Conservation (phyloP, 2,329 filamentous ascomycete species). For the Metarhizium brunneum region DNA sequence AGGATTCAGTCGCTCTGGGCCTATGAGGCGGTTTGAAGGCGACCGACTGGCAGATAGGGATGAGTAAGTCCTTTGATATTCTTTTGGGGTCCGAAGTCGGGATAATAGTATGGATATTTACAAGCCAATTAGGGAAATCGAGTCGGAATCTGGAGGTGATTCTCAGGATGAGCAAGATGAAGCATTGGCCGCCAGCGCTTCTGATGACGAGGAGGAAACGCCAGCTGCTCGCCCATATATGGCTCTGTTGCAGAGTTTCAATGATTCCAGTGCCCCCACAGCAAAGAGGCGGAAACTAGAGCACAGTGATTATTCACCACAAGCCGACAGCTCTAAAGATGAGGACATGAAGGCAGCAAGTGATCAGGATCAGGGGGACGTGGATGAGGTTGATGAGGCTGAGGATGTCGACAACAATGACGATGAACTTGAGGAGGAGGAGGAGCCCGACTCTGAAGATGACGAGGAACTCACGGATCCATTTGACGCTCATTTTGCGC, state of each 20-base stretch:
- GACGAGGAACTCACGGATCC: conserved; percentile 54
- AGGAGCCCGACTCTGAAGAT: conserved; percentile 33
- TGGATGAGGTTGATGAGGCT: conserved; percentile 16
- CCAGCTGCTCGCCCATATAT: conserved; percentile 41
- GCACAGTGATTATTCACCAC: conserved; percentile 19
- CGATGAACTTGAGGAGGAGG: conserved; percentile 16
- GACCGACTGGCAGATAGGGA: conserved; percentile 25
- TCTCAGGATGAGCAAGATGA: conserved; percentile 27
- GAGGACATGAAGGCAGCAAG: conserved; percentile 22
- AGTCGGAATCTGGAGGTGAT: conserved; percentile 7
- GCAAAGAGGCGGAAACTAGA: conserved; percentile 51
- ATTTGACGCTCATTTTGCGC: conserved; percentile 73
- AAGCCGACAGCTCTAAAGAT: conserved; percentile 8
- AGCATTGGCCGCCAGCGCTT: conserved; percentile 26
- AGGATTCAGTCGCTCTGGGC: conserved; percentile 27
- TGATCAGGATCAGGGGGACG: conserved; percentile 24
- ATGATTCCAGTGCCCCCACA: conserved; percentile 33
- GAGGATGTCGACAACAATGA: conserved; percentile 11
- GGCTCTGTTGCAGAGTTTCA: conserved; percentile 48
- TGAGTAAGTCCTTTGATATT: conserved; percentile 21
- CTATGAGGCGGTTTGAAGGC: conserved; percentile 26
- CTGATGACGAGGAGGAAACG: conserved; percentile 35
- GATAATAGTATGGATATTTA: neutral
- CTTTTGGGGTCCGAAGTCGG: neutral
- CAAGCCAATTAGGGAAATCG: conserved; percentile 4